Evolutionary conservation across 148 eudicot genomes (phyloP).

Genomic region (Rhododendron ovatum): DNA sequence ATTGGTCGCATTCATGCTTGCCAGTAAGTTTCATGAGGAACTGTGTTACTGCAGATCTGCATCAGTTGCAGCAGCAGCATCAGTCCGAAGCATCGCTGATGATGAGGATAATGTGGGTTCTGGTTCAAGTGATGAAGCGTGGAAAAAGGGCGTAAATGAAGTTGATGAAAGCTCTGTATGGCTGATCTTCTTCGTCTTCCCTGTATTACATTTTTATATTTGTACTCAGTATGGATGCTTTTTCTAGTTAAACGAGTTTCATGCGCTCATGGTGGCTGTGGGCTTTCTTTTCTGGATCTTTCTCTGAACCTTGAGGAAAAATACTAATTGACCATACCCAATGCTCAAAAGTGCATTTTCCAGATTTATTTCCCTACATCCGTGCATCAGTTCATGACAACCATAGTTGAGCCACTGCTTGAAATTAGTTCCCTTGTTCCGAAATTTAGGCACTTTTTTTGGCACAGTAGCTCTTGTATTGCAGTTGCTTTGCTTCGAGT

Average conservation of each 20-base stretch:
- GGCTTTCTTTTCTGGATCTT: not conserved
- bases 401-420: not conserved
- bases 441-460: not conserved
- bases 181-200: slow-evolving; percentile 1
- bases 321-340: not conserved
- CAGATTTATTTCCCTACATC: not conserved
- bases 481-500: not conserved
- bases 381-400: not conserved
- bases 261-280: not conserved
- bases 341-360: not conserved
- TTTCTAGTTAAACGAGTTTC: not conserved
- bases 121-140: slow-evolving; percentile 69
- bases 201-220: not conserved
- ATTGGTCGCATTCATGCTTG: not conserved
- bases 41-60: slow-evolving; percentile 59
- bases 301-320: not conserved
- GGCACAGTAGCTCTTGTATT: not conserved
- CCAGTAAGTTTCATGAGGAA: slow-evolving; percentile 1
- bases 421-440: not conserved
- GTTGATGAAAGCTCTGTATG: slow-evolving; percentile 72
- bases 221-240: not conserved
- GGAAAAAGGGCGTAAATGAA: slow-evolving; percentile 37
- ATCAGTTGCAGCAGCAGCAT: slow-evolving; percentile 61
- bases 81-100: slow-evolving; percentile 54
- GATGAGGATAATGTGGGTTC: slow-evolving; percentile 81